Conservation (phyloP, 495 filamentous ascomycete species). For the Penicillium fimorum region DNA sequence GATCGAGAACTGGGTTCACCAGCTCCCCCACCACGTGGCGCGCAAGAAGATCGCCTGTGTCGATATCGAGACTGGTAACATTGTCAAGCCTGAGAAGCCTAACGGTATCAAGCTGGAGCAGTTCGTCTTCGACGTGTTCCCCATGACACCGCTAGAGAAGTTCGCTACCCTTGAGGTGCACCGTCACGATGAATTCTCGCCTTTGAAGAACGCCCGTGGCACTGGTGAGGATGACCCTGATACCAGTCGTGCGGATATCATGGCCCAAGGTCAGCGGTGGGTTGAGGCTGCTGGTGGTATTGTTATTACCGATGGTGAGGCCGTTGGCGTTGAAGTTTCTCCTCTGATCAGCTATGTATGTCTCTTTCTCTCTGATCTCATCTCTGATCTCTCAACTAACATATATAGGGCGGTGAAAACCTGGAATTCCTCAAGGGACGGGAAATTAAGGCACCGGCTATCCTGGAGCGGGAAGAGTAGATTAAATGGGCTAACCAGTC, state of each 20-base stretch:
- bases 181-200: constrained; percentile 97
- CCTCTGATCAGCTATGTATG: constrained; percentile 95
- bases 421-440: constrained; percentile 72
- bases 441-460: constrained; percentile 71
- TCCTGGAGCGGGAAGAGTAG: constrained; percentile 70
- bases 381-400: constrained; percentile 25
- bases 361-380: constrained; percentile 25
- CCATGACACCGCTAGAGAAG: constrained; percentile 77
- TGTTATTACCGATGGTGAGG: constrained; percentile 67
- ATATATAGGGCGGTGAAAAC: constrained; percentile 78
- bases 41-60: constrained; percentile 96
- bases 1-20: constrained; percentile 81
- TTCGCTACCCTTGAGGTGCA: constrained; percentile 95
- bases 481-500: constrained; percentile 8
- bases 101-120: constrained; percentile 99
- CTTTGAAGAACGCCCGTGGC: constrained; percentile 91
- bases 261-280: constrained; percentile 86
- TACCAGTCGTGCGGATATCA: constrained; percentile 84
- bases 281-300: constrained; percentile 71
- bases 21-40: constrained; percentile 91
- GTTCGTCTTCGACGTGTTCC: constrained; percentile 99
- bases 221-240: constrained; percentile 92
- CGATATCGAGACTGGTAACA: constrained; percentile 70
- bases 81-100: constrained; percentile 84
- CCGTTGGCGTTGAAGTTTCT: constrained; percentile 81